Conservation (phyloP, 2,329 filamentous ascomycete species). For the Massarina eburnea region DNA sequence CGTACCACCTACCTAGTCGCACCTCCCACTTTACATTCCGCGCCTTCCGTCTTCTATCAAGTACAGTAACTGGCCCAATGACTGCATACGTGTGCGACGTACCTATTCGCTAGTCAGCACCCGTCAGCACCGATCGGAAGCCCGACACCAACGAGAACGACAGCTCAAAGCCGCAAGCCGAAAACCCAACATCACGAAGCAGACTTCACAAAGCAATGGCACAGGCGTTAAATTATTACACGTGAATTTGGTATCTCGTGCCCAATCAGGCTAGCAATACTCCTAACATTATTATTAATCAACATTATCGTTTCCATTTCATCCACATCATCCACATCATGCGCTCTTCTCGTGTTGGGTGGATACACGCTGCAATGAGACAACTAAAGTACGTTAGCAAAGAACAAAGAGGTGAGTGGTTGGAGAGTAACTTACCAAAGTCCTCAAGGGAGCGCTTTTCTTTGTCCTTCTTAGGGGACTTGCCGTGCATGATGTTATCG, state of each 20-base stretch:
- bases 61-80: too few species aligned
- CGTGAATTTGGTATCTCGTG: background rate
- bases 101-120: too few species aligned
- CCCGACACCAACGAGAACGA: too few species aligned
- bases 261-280: background rate
- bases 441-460: slow-evolving; percentile 87
- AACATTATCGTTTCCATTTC: background rate
- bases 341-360: slow-evolving; percentile 88
- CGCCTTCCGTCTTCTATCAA: too few species aligned
- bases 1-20: background rate
- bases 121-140: too few species aligned
- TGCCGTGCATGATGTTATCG: slow-evolving; percentile 92
- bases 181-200: background rate
- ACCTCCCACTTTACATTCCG: background rate
- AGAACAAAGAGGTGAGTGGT: slow-evolving; percentile 2
- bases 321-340: slow-evolving; percentile 51
- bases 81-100: too few species aligned
- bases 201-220: too few species aligned
- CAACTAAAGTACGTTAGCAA: slow-evolving; percentile 65
- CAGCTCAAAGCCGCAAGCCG: too few species aligned
- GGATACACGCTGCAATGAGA: slow-evolving; percentile 85
- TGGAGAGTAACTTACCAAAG: slow-evolving; percentile 66
- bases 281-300: slow-evolving; percentile 19
- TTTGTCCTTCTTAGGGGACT: slow-evolving; percentile 76
- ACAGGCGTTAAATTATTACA: background rate